Conservation (phyloP, 129 eudicot species). For the Saussurea involucrata region DNA sequence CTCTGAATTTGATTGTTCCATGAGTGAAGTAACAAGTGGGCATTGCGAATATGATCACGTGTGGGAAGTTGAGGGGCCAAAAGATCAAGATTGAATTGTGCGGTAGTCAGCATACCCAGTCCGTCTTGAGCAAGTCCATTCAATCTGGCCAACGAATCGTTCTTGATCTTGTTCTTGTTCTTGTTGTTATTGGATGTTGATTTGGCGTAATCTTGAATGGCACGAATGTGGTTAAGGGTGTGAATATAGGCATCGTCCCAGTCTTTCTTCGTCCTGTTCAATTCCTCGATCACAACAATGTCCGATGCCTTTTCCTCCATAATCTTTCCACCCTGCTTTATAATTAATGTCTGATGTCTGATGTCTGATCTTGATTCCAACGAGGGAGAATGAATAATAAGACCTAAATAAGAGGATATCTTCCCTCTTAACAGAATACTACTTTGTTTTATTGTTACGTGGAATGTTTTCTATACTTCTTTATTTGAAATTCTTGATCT, state of each 20-base stretch:
- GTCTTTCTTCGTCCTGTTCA: slow-evolving; percentile 59
- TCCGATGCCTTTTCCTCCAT: slow-evolving; percentile 34
- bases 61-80: slow-evolving; percentile 78
- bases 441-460: too few relatives aligned
- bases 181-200: not conserved
- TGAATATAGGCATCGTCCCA: slow-evolving; percentile 54
- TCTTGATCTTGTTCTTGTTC: not conserved
- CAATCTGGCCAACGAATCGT: slow-evolving; percentile 66
- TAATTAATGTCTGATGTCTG: too few relatives aligned
- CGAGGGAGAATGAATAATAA: too few relatives aligned
- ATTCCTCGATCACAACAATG: slow-evolving; percentile 48
- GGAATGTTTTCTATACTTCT: too few relatives aligned
- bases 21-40: slow-evolving; percentile 56
- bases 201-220: slow-evolving; percentile 52
- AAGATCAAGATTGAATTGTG: slow-evolving; percentile 69
- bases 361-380: too few relatives aligned
- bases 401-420: too few relatives aligned
- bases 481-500: too few relatives aligned
- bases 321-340: not conserved
- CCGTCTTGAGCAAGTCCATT: slow-evolving; percentile 91
- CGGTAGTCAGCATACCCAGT: slow-evolving; percentile 44
- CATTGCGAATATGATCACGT: slow-evolving; percentile 48
- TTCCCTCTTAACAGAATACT: too few relatives aligned
- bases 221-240: slow-evolving; percentile 50
- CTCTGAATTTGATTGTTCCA: slow-evolving; percentile 76